Evolutionary conservation across 345 rosid genomes (phyloP), one percentile per base, ranked within the genome.

Genomic region (Carallia pectinifolia): DNA sequence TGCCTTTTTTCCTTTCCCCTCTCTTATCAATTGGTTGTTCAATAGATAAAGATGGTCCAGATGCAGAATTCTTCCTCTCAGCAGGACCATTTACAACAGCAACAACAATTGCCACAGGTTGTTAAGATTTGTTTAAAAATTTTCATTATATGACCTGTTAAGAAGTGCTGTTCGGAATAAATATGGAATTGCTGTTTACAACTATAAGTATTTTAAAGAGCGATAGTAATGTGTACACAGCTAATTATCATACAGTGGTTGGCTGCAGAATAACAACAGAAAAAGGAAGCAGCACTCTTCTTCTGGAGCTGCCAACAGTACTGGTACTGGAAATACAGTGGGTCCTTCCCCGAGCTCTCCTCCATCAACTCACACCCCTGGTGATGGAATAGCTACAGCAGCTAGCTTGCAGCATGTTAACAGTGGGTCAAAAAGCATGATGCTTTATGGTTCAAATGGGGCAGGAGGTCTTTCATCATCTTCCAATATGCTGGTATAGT

Each of bases 221-320:
- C 13, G 19, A 33, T 13, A 44, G 9, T 33, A 66, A 50, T 55
- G 19, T 38, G 1, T 27, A 23, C 54, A 62, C n/a, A 18, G 30
- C 52, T 79, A 67, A 65, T 74, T 65, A 66, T 40, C 60, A 50
- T 52, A 59, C 13, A 23, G 52, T 59, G 56, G 58, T 58, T 67
- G 69, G 39, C 64, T 71, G 76, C 83, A 85, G 89, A 73, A 60
- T 66, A 80, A 71, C 68, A 80, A 74, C 70, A 80, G 90, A 68
- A 88, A 86, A 82, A 80, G 90, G 74, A 88, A 86, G 72, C 89
- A 83, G 38, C 81, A 81, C 67, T 79, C 87, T 53, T 86, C 93
- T 79, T 85, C 89, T 47, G 89, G 89, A 62, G 75, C 89, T 69
- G 90, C 85, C 65, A 86, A 83, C 69, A 85, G 88, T 79, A 79